These are phyloP conservation scores for Cadophora malorum DNA, from an alignment of 2,329 filamentous ascomycete genomes.

Conservation along the genomic window DNA sequence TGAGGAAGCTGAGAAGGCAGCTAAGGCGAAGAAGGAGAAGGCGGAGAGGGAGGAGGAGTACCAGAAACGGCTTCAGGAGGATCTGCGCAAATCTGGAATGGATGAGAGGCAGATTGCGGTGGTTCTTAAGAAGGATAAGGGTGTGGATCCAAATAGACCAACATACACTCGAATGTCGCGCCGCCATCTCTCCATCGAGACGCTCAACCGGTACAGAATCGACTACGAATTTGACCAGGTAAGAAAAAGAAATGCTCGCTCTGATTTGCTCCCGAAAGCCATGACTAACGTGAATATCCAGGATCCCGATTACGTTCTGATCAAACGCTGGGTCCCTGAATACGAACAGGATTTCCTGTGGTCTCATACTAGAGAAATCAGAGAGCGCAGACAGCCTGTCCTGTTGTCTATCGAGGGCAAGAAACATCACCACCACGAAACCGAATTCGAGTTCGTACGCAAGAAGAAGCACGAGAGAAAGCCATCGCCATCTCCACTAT, in stretches of 20 bases:
- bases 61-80: slow-evolving; percentile 60
- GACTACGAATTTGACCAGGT: slow-evolving; percentile 65
- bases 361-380: slow-evolving; percentile 68
- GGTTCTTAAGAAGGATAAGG: slow-evolving; percentile 63
- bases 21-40: slow-evolving; percentile 47
- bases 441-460: slow-evolving; percentile 43
- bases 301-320: slow-evolving; percentile 74
- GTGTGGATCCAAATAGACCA: slow-evolving; percentile 51
- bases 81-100: slow-evolving; percentile 63
- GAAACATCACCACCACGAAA: slow-evolving; percentile 38
- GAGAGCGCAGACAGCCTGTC: slow-evolving; percentile 39
- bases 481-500: slow-evolving; percentile 41
- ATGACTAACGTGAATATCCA: slow-evolving; percentile 52
- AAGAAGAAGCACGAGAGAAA: slow-evolving; percentile 44
- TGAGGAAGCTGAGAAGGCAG: slow-evolving; percentile 45
- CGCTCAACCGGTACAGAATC: slow-evolving; percentile 59
- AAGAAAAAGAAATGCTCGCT: slow-evolving; percentile 43
- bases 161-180: slow-evolving; percentile 71
- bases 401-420: slow-evolving; percentile 37
- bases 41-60: slow-evolving; percentile 45
- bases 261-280: no score
- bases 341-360: slow-evolving; percentile 75
- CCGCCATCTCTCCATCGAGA: slow-evolving; percentile 67
- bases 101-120: slow-evolving; percentile 64
- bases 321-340: slow-evolving; percentile 76